Evolutionary conservation across 257 asterid genomes (phyloP), one percentile per base, ranked within the genome.

Genomic region (Handroanthus guayacan): DNA sequence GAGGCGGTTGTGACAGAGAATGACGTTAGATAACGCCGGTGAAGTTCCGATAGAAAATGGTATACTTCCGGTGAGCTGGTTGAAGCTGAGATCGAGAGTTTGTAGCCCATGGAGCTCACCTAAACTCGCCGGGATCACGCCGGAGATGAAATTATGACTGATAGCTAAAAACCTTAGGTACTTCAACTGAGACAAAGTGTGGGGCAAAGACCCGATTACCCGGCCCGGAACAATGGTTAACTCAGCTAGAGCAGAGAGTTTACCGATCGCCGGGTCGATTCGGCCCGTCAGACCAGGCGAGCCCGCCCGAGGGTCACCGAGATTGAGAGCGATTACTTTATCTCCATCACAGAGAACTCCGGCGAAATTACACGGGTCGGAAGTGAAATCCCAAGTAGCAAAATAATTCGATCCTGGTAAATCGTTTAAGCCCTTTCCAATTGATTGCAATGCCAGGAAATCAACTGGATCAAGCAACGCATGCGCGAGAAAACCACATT

Each of bases 261-360:
- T 89, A 1, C 99, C 99, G 52, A 95, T 84, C 3, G 91, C 97
- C 10, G 97, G 97, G 74, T 89, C 91, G 20, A 95, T 64, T 10
- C 92, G 87, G 16, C 99, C 99, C 47, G 90, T 79, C 1, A 95
- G 39, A 6, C 99, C 99, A 0, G 98, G 98, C 0, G 97, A 86
- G 12, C 94, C 99, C 9, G 98, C 98, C 55, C 97, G 79, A 0
- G 99, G 97, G 31, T 95, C 97, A 38, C 98, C 99, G 50, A 95
- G 93, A 75, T 95, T 93, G 47, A 95, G 86, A 1, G 97, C 87
- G 38, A 92, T 68, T 17, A 95, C 97, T 12, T 82, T 90, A 51
- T 91, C 91, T 3, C 86, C 94, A 38, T 75, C 89, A 70, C 99
- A 95, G 31, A 74, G 84, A 3, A 95, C 93, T 47, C 97, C 99